Evolutionary conservation across 768 basidiomycete genomes (phyloP).

Genomic region (Dacryopinax primogenitus): DNA sequence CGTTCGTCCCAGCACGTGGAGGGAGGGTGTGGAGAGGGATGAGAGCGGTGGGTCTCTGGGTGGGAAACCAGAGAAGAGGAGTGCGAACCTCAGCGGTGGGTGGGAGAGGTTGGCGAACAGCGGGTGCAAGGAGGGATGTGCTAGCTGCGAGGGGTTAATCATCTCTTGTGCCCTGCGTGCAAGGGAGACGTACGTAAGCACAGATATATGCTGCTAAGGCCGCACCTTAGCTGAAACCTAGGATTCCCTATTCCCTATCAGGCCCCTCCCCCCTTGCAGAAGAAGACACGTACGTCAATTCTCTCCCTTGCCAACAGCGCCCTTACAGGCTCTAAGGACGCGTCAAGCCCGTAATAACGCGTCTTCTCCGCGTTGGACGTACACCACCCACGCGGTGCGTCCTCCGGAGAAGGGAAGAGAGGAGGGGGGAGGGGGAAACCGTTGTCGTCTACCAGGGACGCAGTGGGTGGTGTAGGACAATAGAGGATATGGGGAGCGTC

Average conservation of each 20-base stretch:
- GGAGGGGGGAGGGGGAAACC: not conserved
- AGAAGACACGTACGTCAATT: not conserved
- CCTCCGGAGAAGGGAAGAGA: not conserved
- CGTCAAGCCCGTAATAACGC: not conserved
- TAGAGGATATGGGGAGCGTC: not conserved
- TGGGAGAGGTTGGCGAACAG: not conserved
- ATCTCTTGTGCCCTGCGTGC: not conserved
- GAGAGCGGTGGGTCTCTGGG: not conserved
- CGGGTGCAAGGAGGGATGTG: not conserved
- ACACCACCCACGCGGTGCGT: not conserved
- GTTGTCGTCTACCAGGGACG: not conserved
- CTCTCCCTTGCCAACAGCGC: not conserved
- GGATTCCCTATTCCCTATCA: not conserved
- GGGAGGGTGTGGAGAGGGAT: not conserved
- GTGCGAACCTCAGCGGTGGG: not conserved
- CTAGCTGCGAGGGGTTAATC: not conserved
- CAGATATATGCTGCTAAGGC: not conserved
- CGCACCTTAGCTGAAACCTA: conserved; percentile 10
- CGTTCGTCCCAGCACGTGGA: not conserved
- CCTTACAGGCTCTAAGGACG: not conserved
- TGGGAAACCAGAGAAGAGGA: not conserved
- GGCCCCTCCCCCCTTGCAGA: not conserved
- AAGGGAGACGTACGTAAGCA: not conserved
- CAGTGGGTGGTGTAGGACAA: not conserved
- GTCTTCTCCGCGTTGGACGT: not conserved